phyloP scores from a whole-genome alignment of 2,329 filamentous ascomycete species.

The Didymella segeticola region DNA sequence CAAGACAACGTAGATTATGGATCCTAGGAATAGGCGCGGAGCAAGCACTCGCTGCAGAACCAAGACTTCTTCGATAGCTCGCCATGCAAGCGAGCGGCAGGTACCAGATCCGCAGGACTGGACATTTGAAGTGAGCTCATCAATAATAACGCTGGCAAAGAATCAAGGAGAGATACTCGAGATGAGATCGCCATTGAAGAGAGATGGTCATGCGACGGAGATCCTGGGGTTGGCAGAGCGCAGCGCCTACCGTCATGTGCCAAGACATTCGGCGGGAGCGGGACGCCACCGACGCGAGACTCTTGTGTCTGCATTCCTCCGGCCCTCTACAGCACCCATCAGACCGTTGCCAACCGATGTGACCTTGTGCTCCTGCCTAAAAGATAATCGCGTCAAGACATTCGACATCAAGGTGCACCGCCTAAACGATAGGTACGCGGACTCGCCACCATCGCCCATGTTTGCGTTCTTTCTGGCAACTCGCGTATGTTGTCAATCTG shows the following conservation, averaged over 20 bases:
- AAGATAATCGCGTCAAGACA: constrained; percentile 3
- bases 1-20: constrained; percentile 6
- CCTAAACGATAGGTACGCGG: not conserved
- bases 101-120: constrained; percentile 2
- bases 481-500: not conserved
- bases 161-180: not conserved
- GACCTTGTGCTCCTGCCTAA: constrained; percentile 14
- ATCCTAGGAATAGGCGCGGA: not conserved
- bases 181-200: not conserved
- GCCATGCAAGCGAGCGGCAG: constrained; percentile 1
- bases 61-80: constrained; percentile 17
- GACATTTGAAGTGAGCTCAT: not conserved
- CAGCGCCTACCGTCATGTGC: not conserved
- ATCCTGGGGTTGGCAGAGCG: not conserved
- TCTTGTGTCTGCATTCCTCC: not conserved
- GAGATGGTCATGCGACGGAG: not conserved
- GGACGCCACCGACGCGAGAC: constrained; percentile 3
- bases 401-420: constrained; percentile 3
- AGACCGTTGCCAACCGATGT: constrained; percentile 13
- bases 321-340: not conserved
- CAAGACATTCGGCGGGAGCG: constrained; percentile 2
- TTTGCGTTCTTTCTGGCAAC: constrained; percentile 1
- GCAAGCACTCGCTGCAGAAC: constrained; percentile 18
- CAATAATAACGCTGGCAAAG: not conserved
- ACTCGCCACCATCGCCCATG: not conserved